phyloP scores from a whole-genome alignment of 352 stramenopile species.

The Phytophthora multivora region DNA sequence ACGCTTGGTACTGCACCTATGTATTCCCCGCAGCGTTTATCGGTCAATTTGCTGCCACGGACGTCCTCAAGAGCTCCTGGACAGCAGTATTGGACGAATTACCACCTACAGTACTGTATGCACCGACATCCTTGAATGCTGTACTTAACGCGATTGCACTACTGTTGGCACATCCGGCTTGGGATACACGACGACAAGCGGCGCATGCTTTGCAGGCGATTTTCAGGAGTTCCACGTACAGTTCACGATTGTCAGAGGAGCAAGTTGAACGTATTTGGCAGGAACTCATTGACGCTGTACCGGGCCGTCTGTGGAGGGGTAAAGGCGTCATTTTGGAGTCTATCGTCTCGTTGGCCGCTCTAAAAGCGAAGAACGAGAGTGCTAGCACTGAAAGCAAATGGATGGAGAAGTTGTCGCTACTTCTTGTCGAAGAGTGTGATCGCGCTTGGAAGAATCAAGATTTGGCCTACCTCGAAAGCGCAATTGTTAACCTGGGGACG shows the following conservation, averaged over 20 bases:
- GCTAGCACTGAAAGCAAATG: constrained; percentile 18
- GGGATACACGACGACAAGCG: constrained; percentile 78
- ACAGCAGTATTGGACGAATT: constrained; percentile 66
- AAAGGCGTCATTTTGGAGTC: constrained; percentile 80
- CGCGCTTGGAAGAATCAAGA: constrained; percentile 70
- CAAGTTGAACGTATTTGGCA: constrained; percentile 61
- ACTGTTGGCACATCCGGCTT: constrained; percentile 70
- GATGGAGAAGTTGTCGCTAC: constrained; percentile 31
- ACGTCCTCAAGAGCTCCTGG: constrained; percentile 58
- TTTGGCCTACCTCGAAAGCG: constrained; percentile 74
- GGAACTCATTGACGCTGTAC: constrained; percentile 55
- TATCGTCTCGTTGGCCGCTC: constrained; percentile 52
- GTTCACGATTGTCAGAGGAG: constrained; percentile 40
- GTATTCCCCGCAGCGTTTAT: constrained; percentile 80
- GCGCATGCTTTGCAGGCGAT: constrained; percentile 64
- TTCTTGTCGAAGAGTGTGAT: constrained; percentile 65
- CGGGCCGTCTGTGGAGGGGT: constrained; percentile 73
- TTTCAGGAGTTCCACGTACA: constrained; percentile 54
- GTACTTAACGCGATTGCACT: constrained; percentile 45
- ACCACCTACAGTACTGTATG: constrained; percentile 65
- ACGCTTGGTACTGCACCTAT: constrained; percentile 68
- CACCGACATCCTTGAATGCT: constrained; percentile 48
- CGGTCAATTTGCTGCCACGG: constrained; percentile 64
- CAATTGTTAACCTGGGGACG: constrained; percentile 53
- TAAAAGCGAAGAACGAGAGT: constrained; percentile 25